These are phyloP conservation scores for Hypoxylon sp. DNA, from an alignment of 2,329 filamentous ascomycete species.

Conservation along the genomic window DNA sequence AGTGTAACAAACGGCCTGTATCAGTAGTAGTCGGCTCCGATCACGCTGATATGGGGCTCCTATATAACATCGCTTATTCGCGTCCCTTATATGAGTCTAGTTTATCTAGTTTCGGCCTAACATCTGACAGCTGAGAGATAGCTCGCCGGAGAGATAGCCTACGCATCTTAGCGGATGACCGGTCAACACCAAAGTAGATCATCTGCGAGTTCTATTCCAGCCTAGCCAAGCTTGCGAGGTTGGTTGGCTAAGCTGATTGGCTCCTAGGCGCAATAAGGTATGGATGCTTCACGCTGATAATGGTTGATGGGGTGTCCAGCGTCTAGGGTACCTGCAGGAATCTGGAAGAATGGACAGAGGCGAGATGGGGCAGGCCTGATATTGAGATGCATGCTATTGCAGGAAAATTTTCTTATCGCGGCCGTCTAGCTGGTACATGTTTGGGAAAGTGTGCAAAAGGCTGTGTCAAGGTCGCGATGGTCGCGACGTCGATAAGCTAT, in stretches of 20 bases:
- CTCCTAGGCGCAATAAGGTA: constrained; percentile 39
- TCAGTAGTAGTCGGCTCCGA: constrained; percentile 40
- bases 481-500: constrained; percentile 40
- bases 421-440: constrained; percentile 26
- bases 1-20: constrained; percentile 27
- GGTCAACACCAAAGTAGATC: constrained; percentile 40
- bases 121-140: constrained; percentile 41
- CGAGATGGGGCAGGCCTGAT: constrained; percentile 35
- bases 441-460: constrained; percentile 23
- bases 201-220: constrained; percentile 37
- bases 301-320: constrained; percentile 39
- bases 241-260: constrained; percentile 40
- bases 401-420: constrained; percentile 42
- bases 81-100: constrained; percentile 27
- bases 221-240: constrained; percentile 36
- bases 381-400: constrained; percentile 41
- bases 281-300: constrained; percentile 40
- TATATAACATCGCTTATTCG: constrained; percentile 33
- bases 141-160: constrained; percentile 32
- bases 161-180: constrained; percentile 40
- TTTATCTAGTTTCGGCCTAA: constrained; percentile 37
- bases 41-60: constrained; percentile 32
- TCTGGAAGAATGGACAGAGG: constrained; percentile 43
- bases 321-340: constrained; percentile 51
- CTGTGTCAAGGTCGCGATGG: constrained; percentile 29